A percentile compares a stretch with the other conserved stretches of the same genome.
Evolutionary conservation across 2,329 filamentous ascomycete genomes (phyloP).

Genomic region (Balansia obtecta): DNA sequence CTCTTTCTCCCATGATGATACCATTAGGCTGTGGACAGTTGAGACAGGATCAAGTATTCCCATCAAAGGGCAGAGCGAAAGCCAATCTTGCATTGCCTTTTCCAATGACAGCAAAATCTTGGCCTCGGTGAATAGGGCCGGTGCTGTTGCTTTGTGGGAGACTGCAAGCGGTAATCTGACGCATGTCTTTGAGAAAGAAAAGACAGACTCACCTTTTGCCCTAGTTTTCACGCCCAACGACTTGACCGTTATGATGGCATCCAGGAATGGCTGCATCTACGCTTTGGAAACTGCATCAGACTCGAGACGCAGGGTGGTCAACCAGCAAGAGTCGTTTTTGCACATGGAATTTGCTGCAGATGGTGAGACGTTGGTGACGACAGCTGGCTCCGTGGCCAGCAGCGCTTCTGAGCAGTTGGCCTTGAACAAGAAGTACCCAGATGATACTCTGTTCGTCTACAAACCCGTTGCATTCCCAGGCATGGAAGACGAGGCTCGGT

Average conservation of each 20-base stretch:
- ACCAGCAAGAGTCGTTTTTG: slow-evolving; percentile 7
- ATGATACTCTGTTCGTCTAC: slow-evolving; percentile 7
- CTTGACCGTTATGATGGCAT: slow-evolving; percentile 5
- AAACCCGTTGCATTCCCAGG: slow-evolving; percentile 7
- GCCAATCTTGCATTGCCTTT: slow-evolving; percentile 8
- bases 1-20: slow-evolving; percentile 10
- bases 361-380: slow-evolving; percentile 5
- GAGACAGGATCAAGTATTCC: slow-evolving; percentile 5
- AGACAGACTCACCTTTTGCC: slow-evolving; percentile 2
- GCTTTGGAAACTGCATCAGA: slow-evolving; percentile 3
- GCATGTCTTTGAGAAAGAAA: slow-evolving; percentile 3
- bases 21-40: slow-evolving; percentile 10
- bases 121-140: slow-evolving; percentile 7
- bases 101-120: slow-evolving; percentile 9
- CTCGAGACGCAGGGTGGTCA: slow-evolving; percentile 4
- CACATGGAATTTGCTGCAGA: slow-evolving; percentile 5
- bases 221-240: slow-evolving; percentile 4
- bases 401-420: neutral
- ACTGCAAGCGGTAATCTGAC: slow-evolving; percentile 1
- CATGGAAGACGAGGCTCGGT: slow-evolving; percentile 6
- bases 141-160: slow-evolving; percentile 10
- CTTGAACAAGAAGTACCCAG: slow-evolving; percentile 4
- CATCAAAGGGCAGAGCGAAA: slow-evolving; percentile 10
- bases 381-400: slow-evolving; percentile 4
- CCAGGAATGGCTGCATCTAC: slow-evolving; percentile 6